These are phyloP conservation scores for Colletotrichum lupini DNA, from an alignment of 2,329 filamentous ascomycete species.

Conservation along the genomic window DNA sequence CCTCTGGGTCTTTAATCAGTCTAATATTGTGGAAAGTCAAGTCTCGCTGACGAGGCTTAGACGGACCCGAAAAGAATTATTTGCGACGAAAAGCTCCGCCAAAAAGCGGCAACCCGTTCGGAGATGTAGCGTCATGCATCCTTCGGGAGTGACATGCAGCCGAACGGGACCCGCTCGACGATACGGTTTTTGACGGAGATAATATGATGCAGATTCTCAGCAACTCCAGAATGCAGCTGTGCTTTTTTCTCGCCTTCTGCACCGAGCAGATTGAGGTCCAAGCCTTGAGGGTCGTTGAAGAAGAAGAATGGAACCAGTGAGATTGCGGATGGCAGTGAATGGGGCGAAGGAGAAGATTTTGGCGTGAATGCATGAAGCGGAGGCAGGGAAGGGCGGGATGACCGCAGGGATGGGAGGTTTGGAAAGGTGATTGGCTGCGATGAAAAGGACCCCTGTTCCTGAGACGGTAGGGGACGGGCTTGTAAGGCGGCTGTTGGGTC, in stretches of 20 bases:
- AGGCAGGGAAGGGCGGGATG: constrained; percentile 31
- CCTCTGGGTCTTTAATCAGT: background rate
- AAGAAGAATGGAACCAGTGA: constrained; percentile 19
- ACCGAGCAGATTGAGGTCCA: constrained; percentile 4
- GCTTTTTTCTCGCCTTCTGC: background rate
- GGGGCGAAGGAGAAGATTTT: constrained; percentile 25
- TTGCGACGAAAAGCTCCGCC: background rate
- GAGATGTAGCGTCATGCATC: constrained; percentile 18
- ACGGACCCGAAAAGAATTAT: background rate
- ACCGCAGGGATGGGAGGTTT: constrained; percentile 26
- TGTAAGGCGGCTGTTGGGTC: constrained; percentile 27
- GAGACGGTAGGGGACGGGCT: constrained; percentile 21
- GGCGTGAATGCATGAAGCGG: constrained; percentile 28
- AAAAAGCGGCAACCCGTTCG: constrained; percentile 3
- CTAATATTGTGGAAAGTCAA: background rate
- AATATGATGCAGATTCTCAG: background rate
- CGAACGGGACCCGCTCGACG: background rate
- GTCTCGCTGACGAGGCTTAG: background rate
- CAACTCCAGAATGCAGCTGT: background rate
- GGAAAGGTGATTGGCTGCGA: constrained; percentile 14
- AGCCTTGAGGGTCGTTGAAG: background rate
- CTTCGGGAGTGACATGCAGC: constrained; percentile 6
- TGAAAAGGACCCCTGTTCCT: constrained; percentile 18
- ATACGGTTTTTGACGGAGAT: background rate
- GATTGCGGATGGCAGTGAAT: constrained; percentile 18